A percentile compares a stretch with the other conserved stretches of the same genome.
phyloP scores from a whole-genome alignment of 768 basidiomycete species.

The Termitomyces sp. region DNA sequence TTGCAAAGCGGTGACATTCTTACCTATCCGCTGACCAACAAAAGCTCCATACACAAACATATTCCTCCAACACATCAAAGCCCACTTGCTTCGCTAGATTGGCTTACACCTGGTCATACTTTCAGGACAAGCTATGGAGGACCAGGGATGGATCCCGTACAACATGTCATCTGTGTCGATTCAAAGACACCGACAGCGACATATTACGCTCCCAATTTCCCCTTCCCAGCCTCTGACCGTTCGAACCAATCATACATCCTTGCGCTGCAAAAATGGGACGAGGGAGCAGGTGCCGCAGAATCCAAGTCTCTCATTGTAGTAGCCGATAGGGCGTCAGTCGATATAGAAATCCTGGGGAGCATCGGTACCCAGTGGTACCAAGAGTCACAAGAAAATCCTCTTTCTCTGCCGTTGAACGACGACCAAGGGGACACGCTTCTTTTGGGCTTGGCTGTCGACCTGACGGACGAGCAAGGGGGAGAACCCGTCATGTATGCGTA shows the following conservation, averaged over 20 bases:
- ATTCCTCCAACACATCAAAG: slow-evolving; percentile 52
- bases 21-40: slow-evolving; percentile 56
- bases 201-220: slow-evolving; percentile 34
- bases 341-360: slow-evolving; percentile 42
- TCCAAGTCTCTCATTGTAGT: slow-evolving; percentile 37
- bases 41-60: slow-evolving; percentile 48
- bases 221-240: slow-evolving; percentile 36
- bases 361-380: slow-evolving; percentile 40
- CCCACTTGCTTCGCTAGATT: slow-evolving; percentile 49
- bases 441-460: slow-evolving; percentile 58
- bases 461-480: slow-evolving; percentile 41
- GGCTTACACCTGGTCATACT: slow-evolving; percentile 64
- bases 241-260: slow-evolving; percentile 29
- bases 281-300: slow-evolving; percentile 28
- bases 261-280: slow-evolving; percentile 43
- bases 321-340: slow-evolving; percentile 40
- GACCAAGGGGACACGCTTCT: slow-evolving; percentile 68
- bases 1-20: slow-evolving; percentile 66
- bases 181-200: slow-evolving; percentile 32
- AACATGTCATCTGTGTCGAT: slow-evolving; percentile 42
- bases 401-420: slow-evolving; percentile 63
- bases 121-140: slow-evolving; percentile 64
- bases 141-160: slow-evolving; percentile 26
- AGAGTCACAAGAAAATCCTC: slow-evolving; percentile 43
- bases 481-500: slow-evolving; percentile 69